Evolutionary conservation across 768 basidiomycete genomes (phyloP).

Genomic region (Amanita molliuscula): DNA sequence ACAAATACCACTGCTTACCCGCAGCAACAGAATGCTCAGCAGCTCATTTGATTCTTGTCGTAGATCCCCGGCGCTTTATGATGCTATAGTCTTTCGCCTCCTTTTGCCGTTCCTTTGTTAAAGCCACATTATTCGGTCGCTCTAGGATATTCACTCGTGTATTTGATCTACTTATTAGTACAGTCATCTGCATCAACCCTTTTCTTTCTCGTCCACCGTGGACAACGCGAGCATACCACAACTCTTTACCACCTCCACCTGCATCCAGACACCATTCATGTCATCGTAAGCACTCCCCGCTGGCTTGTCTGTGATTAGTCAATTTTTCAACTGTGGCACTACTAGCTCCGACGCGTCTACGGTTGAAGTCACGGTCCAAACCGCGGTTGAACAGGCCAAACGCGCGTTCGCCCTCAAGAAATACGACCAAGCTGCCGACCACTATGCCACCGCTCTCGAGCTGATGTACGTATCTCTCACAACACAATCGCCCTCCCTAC

Average conservation of each 20-base stretch:
- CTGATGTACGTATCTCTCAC: constrained; percentile 48
- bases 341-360: constrained; percentile 16
- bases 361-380: constrained; percentile 32
- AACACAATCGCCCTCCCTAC: constrained; percentile 2
- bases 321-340: not conserved
- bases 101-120: not conserved
- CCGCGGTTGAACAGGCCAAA: constrained; percentile 66
- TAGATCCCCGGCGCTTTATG: not conserved
- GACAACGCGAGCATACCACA: not conserved
- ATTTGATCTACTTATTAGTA: constrained; percentile 3
- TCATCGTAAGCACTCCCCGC: not conserved
- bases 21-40: constrained; percentile 1
- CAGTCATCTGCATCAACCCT: not conserved
- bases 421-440: constrained; percentile 77
- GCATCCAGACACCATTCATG: not conserved
- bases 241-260: not conserved
- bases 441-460: constrained; percentile 80
- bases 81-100: not conserved
- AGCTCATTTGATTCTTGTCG: constrained; percentile 6
- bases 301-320: not conserved
- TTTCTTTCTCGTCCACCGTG: not conserved
- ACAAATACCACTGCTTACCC: not conserved
- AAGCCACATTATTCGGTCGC: not conserved
- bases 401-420: constrained; percentile 83
- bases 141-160: not conserved